Base-by-base conservation (phyloP, 768 basidiomycete genomes). In the Cyclocybe cylindracea region DNA sequence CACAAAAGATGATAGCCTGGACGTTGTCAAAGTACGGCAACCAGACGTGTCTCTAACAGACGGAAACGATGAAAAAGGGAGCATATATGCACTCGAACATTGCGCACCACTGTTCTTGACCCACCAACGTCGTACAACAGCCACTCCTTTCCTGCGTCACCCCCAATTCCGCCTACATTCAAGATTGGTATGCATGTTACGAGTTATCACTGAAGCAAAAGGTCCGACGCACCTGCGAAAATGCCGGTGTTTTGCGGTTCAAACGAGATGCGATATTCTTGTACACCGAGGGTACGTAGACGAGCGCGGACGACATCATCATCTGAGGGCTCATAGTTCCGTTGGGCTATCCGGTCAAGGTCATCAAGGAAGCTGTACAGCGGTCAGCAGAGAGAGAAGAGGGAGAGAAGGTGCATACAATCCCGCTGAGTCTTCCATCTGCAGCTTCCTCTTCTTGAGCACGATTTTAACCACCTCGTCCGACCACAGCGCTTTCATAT, bases 1-100 rank as follows among this genome's bases (percentile, higher is more conserved):
- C 73, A 65, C 89, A 80, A 68, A 91, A 90, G 53, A 91, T 89
- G 58, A 91, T 85, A 4, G 87, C 85, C 60, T 87, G 80, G 16
- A 87, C 78, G 54, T 82, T 80, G 54, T 89, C 85, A 47, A 90
- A 90, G 64, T 78, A 89, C 2, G 86, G 82, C 3, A 85, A 69
- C 88, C 88, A 90, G 24, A 83, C 84, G 39, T 82, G 76, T 10
- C 88, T 83, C 84, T 88, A 6, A 43, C 39, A 39, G n/a, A 9
- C n/a, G 8, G 35, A 16, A 43, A 13, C 45, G 39, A 18, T 8
- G 29, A 13, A n/a, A 35, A 18, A 7, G 18, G 38, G 13, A 7
- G 4, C 36, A 35, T 42, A 10, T n/a, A 47, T 13, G 11, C 0
- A 38, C 7, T 38, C 34, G 34, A 50, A 41, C 42, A 34, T 16